Conservation (phyloP, 768 basidiomycete genomes). For the Rhizopogon vinicolor region DNA sequence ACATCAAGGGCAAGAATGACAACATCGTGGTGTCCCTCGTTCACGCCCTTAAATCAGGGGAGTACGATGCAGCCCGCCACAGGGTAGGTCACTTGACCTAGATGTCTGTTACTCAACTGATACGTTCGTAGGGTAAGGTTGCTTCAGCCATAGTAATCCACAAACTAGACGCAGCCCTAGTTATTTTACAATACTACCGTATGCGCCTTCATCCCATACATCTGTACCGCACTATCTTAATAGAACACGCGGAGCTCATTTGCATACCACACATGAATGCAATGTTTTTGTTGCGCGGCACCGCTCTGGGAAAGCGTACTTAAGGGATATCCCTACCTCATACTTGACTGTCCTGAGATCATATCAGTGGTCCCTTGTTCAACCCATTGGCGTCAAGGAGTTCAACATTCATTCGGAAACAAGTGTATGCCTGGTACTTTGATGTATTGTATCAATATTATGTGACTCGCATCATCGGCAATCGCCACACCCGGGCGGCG, state of each 20-base stretch:
- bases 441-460: no score
- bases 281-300: no score
- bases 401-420: no score
- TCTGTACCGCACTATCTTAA: slow-evolving; percentile 6
- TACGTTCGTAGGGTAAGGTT: slow-evolving; percentile 69
- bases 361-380: no score
- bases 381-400: no score
- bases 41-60: slow-evolving; percentile 85
- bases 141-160: slow-evolving; percentile 90
- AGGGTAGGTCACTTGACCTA: slow-evolving; percentile 55
- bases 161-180: slow-evolving; percentile 50
- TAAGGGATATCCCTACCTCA: no score
- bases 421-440: no score
- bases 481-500: no score
- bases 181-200: slow-evolving; percentile 7
- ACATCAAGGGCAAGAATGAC: slow-evolving; percentile 94
- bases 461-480: no score
- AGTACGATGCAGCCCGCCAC: slow-evolving; percentile 97
- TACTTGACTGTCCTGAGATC: no score
- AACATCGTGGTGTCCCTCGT: slow-evolving; percentile 91
- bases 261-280: no score
- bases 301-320: no score
- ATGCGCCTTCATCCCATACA: slow-evolving; percentile 7
- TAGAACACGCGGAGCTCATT: not conserved
- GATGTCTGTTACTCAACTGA: slow-evolving; percentile 6